A percentile compares a stretch with the other conserved stretches of the same genome.
Evolutionary conservation across 2,329 filamentous ascomycete genomes (phyloP).

Genomic region (Monosporascus cannonballus): DNA sequence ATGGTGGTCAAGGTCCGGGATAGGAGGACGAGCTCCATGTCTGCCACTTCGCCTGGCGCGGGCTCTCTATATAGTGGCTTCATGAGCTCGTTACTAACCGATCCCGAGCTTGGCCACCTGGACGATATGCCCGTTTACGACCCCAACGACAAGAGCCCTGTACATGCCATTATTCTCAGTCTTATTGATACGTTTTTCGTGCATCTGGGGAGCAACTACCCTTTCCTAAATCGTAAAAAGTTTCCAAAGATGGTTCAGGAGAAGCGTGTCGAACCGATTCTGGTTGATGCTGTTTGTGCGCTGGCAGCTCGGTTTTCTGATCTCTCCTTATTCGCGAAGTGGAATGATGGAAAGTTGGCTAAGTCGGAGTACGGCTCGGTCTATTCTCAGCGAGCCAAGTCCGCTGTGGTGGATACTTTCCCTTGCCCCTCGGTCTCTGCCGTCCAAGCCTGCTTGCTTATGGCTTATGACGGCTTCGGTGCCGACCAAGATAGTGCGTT

Average conservation of each 20-base stretch:
- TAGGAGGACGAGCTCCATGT: conserved; percentile 55
- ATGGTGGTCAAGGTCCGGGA: conserved; percentile 78
- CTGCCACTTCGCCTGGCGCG: conserved; percentile 45
- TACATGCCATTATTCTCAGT: conserved; percentile 68
- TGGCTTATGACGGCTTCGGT: conserved; percentile 87
- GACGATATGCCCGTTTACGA: conserved; percentile 71
- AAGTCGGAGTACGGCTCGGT: conserved; percentile 67
- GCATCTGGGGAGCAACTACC: conserved; percentile 79
- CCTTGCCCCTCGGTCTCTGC: conserved; percentile 77
- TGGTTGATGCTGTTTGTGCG: conserved; percentile 82
- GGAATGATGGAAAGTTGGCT: conserved; percentile 40
- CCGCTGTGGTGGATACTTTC: conserved; percentile 77
- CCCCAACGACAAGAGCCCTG: conserved; percentile 60
- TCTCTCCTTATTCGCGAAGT: conserved; percentile 44
- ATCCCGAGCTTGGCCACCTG: conserved; percentile 35
- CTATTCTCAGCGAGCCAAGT: conserved; percentile 77
- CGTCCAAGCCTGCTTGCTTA: conserved; percentile 74
- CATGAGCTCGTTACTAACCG: conserved; percentile 36
- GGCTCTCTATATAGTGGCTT: conserved; percentile 23
- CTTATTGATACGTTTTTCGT: conserved; percentile 76
- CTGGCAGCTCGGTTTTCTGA: conserved; percentile 76
- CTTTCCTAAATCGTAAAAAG: conserved; percentile 67
- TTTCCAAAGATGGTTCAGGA: conserved; percentile 73
- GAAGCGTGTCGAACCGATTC: conserved; percentile 74
- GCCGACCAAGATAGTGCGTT: conserved; percentile 82